Conservation (phyloP, 305 asterid species). For the Fraxinus angustifolia region DNA sequence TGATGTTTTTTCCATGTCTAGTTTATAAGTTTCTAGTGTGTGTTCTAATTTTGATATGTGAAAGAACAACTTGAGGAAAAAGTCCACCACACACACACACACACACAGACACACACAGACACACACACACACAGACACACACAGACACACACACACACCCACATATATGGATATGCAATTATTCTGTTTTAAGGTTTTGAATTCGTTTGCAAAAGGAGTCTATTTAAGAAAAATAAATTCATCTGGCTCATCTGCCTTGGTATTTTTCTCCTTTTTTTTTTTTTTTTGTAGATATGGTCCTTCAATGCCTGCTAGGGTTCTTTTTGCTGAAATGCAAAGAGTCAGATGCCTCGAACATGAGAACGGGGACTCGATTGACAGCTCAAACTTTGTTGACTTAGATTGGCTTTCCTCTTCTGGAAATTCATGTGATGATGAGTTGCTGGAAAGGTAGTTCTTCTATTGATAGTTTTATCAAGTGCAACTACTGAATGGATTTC, state of each 20-base stretch:
- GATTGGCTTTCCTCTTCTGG: constrained; percentile 97
- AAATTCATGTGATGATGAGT: constrained; percentile 88
- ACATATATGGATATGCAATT: neutral
- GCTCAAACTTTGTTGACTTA: constrained; percentile 85
- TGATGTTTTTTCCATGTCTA: neutral
- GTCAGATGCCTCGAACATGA: constrained; percentile 55
- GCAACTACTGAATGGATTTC: neutral
- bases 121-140: neutral
- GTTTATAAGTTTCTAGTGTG: neutral
- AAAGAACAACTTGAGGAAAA: neutral
- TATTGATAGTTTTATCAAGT: constrained; percentile 5
- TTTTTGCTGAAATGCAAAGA: constrained; percentile 56
- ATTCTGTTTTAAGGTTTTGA: neutral
- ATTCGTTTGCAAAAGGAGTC: neutral
- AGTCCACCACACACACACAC: neutral
- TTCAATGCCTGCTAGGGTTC: constrained; percentile 59
- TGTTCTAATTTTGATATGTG: neutral
- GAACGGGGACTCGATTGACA: constrained; percentile 63
- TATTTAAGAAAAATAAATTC: neutral
- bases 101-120: neutral
- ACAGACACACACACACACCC: no score
- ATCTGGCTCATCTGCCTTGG: constrained; percentile 9
- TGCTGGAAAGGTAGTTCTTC: constrained; percentile 67
- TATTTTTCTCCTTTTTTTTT: neutral
- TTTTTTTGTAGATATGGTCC: constrained; percentile 49